These are phyloP conservation scores for Talaromyces amestolkiae DNA, from an alignment of 2,329 filamentous ascomycete genomes.

Conservation along the genomic window DNA sequence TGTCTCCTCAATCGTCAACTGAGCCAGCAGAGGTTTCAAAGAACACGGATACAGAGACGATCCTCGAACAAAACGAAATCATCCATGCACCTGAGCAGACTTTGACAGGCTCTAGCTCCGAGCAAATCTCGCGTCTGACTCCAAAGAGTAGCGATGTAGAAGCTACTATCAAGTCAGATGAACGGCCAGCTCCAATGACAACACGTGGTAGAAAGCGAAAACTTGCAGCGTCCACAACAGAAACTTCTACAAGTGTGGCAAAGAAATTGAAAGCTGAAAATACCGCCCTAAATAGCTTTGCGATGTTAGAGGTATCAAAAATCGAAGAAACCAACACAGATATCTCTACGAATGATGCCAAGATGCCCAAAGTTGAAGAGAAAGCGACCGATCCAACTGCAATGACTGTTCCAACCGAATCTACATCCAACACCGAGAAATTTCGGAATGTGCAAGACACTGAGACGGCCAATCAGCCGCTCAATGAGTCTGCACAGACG, in stretches of 20 bases:
- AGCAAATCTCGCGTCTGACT: neutral
- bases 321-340: constrained; percentile 2
- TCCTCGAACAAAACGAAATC: neutral
- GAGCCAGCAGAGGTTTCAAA: neutral
- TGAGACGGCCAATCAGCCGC: constrained; percentile 21
- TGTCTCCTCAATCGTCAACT: constrained; percentile 8
- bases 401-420: constrained; percentile 12
- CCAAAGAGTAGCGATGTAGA: constrained; percentile 2
- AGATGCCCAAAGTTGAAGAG: constrained; percentile 32
- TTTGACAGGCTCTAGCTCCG: neutral
- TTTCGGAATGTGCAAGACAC: constrained; percentile 20
- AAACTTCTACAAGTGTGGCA: constrained; percentile 1
- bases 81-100: neutral
- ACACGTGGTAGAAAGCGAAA: constrained; percentile 17
- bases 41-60: neutral
- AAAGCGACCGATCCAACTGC: constrained; percentile 24
- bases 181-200: neutral
- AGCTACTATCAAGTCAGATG: neutral
- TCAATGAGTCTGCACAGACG: constrained; percentile 22
- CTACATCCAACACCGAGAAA: constrained; percentile 18
- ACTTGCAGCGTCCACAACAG: constrained; percentile 2
- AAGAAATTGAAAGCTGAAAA: constrained; percentile 35
- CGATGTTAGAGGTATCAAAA: neutral
- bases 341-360: constrained; percentile 17
- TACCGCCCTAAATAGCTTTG: neutral